Conservation (phyloP, 140 eudicot species). For the Stevia rebaudiana region DNA sequence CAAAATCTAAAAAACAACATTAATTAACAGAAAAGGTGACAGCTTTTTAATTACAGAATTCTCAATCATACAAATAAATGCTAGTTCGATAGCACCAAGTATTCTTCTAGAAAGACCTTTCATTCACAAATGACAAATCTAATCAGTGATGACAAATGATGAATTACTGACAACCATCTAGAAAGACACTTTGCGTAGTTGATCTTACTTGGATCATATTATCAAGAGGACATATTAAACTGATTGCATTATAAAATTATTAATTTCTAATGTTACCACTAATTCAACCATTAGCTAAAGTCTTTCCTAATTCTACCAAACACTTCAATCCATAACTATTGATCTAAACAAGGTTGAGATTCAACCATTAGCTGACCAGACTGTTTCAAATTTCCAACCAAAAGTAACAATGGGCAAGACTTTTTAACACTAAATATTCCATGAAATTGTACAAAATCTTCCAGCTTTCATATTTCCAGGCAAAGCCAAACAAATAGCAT, state of each 20-base stretch:
- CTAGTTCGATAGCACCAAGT: too few relatives aligned
- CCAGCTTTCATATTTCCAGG: neutral
- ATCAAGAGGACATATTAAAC: neutral
- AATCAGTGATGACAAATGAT: neutral
- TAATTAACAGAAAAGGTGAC: neutral
- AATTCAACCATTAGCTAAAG: neutral
- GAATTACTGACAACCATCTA: neutral
- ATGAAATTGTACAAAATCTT: neutral
- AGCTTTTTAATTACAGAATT: neutral
- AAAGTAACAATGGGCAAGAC: too few relatives aligned
- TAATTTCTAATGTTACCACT: neutral
- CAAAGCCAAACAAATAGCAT: neutral
- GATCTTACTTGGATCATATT: neutral
- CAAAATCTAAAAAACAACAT: conserved; percentile 17
- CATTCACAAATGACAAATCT: neutral
- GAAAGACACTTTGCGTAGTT: neutral
- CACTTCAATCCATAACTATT: neutral
- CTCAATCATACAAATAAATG: neutral
- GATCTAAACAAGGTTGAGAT: neutral
- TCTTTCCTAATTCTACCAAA: neutral
- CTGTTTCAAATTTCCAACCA: neutral
- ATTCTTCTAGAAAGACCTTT: too few relatives aligned
- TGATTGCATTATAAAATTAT: neutral
- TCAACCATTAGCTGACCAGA: neutral
- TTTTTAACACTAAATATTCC: neutral